Base-by-base conservation (phyloP, 495 filamentous ascomycete species). In the Aspergillus baeticus region DNA sequence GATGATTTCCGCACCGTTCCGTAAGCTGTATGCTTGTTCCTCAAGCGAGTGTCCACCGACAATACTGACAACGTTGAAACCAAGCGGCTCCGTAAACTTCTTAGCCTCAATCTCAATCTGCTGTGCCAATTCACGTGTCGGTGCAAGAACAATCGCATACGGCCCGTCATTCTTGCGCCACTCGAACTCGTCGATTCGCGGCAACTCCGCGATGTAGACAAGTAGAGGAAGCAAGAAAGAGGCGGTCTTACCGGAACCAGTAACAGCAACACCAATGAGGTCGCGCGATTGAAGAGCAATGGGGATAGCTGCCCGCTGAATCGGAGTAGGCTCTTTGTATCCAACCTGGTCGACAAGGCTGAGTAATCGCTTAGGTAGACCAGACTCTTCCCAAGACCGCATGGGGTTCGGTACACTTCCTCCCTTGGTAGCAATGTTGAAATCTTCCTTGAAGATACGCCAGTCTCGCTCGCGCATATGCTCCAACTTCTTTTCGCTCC, bases 381-480 rank as follows among this genome's bases (percentile, higher is more conserved):
- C 77, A 21, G 91, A 94, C 69, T 99, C 94, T 41, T 83, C 69
- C 94, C 94, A 99, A 38, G 84, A 92, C 18, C 94, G 91, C 94
- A 98, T 98, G 2, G 94, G 94, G 58, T 96, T 92, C 1, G 94
- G 94, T 41, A 99, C 92, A 13, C 82, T 82, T 33, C 94, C 94
- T 55, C 87, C 87, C 70, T 96, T 96, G 15, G 92, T 97, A 35
- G 82, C 78, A 71, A 99, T 99, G 63, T 96, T 96, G 77, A 96
- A 98, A 67, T 99, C 94, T 74, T 98, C 95, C 76, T 98, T 98
- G 81, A 99, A 96, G 61, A 99, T 98, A 66, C 94, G 89, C 95
- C 95, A 99, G 69, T 99, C 94, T 64, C 94, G 81, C 77, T 98
- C 92, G 60, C 91, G 90, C 94, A 99, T 99, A 63, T 94, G 88